phyloP scores from a whole-genome alignment of 192 early-diverging fungal species.

The Linnemannia elongata region DNA sequence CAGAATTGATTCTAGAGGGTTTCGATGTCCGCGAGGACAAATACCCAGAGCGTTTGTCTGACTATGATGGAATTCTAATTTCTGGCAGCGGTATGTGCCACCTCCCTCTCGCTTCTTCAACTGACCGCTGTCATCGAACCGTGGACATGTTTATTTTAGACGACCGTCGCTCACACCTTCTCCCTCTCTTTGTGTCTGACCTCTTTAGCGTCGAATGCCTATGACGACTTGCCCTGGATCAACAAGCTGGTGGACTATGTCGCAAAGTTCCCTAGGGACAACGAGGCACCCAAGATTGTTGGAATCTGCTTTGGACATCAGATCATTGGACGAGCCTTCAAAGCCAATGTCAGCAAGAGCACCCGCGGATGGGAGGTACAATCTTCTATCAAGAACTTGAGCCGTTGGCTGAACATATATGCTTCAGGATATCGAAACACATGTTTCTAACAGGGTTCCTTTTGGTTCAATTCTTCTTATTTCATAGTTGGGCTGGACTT shows the following conservation, averaged over 20 bases:
- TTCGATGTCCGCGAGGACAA: conserved; percentile 57
- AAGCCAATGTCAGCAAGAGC: conserved; percentile 70
- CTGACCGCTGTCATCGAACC: background rate
- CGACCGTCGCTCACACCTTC: too few relatives aligned
- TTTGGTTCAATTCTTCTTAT: background rate
- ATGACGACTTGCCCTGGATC: conserved; percentile 79
- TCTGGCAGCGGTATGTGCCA: conserved; percentile 64
- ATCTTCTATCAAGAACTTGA: background rate
- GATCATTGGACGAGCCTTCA: conserved; percentile 77
- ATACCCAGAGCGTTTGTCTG: conserved; percentile 44
- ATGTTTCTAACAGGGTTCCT: background rate
- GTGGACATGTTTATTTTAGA: background rate
- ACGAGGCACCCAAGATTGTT: conserved; percentile 57
- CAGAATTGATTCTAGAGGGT: conserved; percentile 57
- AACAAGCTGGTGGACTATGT: conserved; percentile 68
- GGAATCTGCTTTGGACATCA: conserved; percentile 93
- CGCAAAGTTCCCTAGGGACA: conserved; percentile 38
- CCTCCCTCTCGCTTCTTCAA: background rate
- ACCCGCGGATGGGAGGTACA: conserved; percentile 82
- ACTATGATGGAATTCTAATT: conserved; percentile 67
- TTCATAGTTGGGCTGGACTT: conserved; percentile 61
- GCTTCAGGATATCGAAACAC: background rate
- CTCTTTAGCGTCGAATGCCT: conserved; percentile 65
- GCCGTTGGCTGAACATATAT: background rate
- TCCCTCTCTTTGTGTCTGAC: too few relatives aligned